phyloP scores from a whole-genome alignment of 202 grass and related monocot species.

The Dendrocalamus latiflorus region DNA sequence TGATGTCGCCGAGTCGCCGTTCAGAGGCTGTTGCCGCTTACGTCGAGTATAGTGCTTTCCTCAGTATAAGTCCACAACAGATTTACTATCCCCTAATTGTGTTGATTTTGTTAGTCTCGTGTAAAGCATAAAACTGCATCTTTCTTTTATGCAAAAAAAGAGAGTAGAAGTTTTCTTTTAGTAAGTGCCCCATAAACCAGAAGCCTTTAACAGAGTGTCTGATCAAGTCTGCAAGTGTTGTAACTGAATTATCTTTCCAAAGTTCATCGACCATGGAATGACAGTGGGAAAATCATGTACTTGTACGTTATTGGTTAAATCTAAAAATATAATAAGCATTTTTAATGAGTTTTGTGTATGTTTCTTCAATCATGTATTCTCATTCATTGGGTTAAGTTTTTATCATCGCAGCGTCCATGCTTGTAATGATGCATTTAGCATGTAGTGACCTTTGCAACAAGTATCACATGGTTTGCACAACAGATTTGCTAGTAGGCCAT shows the following conservation, averaged over 20 bases:
- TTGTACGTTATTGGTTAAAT: neutral
- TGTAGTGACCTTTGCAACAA: no score
- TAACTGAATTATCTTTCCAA: slow-evolving; percentile 3
- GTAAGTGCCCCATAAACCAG: neutral
- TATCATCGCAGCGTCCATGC: neutral
- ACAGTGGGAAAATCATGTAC: neutral
- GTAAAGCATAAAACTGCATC: neutral
- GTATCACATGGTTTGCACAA: no score
- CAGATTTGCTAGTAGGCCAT: no score
- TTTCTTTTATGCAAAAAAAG: no score
- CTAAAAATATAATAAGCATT: neutral
- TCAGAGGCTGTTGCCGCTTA: no score
- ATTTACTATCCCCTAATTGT: neutral
- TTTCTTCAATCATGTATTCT: slow-evolving; percentile 19
- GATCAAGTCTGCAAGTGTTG: slow-evolving; percentile 1
- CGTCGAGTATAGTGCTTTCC: no score
- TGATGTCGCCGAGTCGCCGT: no score
- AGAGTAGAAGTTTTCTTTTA: neutral
- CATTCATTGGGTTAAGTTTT: neutral
- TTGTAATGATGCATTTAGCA: no score
- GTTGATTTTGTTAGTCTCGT: slow-evolving; percentile 1
- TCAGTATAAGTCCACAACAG: no score
- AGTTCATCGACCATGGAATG: neutral
- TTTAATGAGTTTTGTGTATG: neutral
- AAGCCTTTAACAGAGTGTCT: slow-evolving; percentile 11